Conservation (phyloP, 202 grass and related monocot species). For the Panicum hallii region DNA sequence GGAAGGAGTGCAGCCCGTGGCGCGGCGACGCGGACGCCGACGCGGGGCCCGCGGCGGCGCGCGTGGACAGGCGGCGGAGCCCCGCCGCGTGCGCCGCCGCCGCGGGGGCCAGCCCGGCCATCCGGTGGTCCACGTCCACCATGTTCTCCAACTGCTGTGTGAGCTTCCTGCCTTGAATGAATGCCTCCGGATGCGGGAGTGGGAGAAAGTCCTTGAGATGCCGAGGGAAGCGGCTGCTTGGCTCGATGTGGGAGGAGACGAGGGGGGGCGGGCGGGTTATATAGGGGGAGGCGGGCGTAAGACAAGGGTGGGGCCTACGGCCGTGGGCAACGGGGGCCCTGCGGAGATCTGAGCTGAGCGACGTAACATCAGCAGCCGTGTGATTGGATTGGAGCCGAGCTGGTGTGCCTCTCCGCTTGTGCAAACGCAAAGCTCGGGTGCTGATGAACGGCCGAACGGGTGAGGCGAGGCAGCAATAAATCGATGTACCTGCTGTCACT, state of each 20-base stretch:
- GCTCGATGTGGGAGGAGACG: background rate
- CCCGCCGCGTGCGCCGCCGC: conserved; percentile 59
- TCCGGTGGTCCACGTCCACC: conserved; percentile 85
- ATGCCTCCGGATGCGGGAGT: background rate
- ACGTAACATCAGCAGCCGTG: conserved; percentile 6
- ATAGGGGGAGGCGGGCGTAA: conserved; percentile 49
- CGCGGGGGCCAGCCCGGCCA: conserved; percentile 56
- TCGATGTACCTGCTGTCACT: too few species aligned
- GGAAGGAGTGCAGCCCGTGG: conserved; percentile 78
- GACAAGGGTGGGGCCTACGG: conserved; percentile 27
- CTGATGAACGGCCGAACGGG: background rate
- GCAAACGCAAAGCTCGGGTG: conserved; percentile 7
- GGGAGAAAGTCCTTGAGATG: background rate
- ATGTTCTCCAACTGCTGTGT: conserved; percentile 21
- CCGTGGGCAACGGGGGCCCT: conserved; percentile 36
- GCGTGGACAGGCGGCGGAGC: conserved; percentile 75
- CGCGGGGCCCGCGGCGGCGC: conserved; percentile 55
- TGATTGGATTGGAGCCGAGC: background rate
- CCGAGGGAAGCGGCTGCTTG: background rate
- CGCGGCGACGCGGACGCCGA: conserved; percentile 56
- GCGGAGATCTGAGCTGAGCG: conserved; percentile 40
- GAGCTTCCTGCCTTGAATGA: background rate
- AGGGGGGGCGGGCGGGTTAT: conserved; percentile 36
- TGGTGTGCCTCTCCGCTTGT: background rate
- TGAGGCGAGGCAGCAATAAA: background rate